These are phyloP conservation scores for Backusella liffmaniae DNA, from an alignment of 192 early-diverging fungal species.

Conservation along the genomic window DNA sequence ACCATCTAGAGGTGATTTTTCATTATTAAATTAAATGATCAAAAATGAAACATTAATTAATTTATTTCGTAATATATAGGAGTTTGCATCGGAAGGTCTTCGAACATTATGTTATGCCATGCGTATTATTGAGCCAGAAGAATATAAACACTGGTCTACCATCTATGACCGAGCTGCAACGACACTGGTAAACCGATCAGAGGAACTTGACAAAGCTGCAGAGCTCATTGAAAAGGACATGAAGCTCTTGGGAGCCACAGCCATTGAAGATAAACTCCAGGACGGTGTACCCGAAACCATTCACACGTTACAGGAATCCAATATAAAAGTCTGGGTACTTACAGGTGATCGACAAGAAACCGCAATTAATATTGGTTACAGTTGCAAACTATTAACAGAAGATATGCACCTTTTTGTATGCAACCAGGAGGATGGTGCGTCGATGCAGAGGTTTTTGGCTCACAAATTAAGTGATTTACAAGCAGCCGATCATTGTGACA, in stretches of 20 bases:
- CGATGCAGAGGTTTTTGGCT: conserved; percentile 81
- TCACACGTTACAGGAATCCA: conserved; percentile 84
- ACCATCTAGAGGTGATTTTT: conserved; percentile 62
- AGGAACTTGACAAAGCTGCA: conserved; percentile 78
- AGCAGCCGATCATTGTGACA: neutral
- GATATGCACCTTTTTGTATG: conserved; percentile 90
- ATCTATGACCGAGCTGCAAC: conserved; percentile 80
- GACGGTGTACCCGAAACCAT: conserved; percentile 96
- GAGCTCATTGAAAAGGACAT: conserved; percentile 91
- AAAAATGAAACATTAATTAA: too few relatives aligned
- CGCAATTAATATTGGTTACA: conserved; percentile 96
- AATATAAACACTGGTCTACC: conserved; percentile 77
- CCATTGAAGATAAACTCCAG: conserved; percentile 96
- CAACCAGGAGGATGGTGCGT: conserved; percentile 81
- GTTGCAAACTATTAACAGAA: conserved; percentile 87
- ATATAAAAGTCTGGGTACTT: conserved; percentile 93
- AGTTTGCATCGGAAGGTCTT: conserved; percentile 88
- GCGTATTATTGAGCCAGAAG: conserved; percentile 75
- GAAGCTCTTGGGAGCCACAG: conserved; percentile 86
- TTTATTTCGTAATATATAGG: conserved; percentile 7
- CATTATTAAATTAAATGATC: too few relatives aligned
- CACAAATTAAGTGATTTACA: conserved; percentile 45
- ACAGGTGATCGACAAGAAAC: conserved; percentile 96
- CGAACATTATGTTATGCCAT: conserved; percentile 91
- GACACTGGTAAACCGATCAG: conserved; percentile 76